Conservation (phyloP, 164 flowering plant species). For the Magnolia sinica region DNA sequence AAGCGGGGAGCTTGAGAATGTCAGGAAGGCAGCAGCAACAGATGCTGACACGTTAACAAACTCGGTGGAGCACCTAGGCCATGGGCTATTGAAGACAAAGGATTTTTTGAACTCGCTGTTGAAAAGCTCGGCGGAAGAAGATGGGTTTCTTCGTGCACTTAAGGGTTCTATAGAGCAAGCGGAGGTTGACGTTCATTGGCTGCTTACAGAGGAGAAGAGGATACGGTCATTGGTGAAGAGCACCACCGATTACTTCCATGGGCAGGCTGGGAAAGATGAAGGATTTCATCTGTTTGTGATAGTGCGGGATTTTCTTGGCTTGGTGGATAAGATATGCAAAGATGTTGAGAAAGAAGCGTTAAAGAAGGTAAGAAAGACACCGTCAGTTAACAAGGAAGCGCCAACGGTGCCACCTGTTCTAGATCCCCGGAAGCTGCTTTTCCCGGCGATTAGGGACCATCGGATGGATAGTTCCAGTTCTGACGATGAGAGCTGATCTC, state of each 20-base stretch:
- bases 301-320: conserved; percentile 78
- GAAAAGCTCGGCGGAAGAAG: conserved; percentile 40
- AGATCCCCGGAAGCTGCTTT: conserved; percentile 34
- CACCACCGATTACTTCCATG: conserved; percentile 91
- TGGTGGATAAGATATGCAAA: conserved; percentile 70
- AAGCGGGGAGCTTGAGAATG: conserved; percentile 65
- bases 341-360: conserved; percentile 48
- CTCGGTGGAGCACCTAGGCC: conserved; percentile 53
- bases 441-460: conserved; percentile 52
- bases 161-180: conserved; percentile 62
- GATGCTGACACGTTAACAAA: conserved; percentile 68
- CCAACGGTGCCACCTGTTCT: conserved; percentile 30
- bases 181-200: conserved; percentile 47
- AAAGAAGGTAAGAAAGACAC: conserved; percentile 23
- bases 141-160: conserved; percentile 46
- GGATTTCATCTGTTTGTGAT: conserved; percentile 74
- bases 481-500: conserved; percentile 40
- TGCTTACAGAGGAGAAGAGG: conserved; percentile 78
- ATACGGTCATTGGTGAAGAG: conserved; percentile 67
- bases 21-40: conserved; percentile 71
- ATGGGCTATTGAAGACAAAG: conserved; percentile 35
- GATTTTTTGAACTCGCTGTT: conserved; percentile 55
- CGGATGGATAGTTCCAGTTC: conserved; percentile 44
- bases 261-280: conserved; percentile 76
- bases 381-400: conserved; percentile 30